Evolutionary conservation across 2,329 filamentous ascomycete genomes (phyloP), one percentile per base, ranked within the genome.

Genomic region (Lasiodiplodia sp.): DNA sequence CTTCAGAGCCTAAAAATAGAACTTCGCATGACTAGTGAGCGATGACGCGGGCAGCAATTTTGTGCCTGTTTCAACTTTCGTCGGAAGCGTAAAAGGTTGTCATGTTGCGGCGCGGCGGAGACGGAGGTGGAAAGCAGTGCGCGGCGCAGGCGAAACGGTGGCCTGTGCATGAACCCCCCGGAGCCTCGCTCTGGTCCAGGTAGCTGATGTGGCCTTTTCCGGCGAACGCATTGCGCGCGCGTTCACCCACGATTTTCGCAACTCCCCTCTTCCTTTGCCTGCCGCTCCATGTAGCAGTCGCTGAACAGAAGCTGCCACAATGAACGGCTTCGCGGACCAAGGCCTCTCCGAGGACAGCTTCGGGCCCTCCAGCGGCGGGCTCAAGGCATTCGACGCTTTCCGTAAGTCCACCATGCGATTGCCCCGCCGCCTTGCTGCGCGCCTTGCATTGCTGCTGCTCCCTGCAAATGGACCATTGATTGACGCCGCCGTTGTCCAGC

Each of bases 371-470:
- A 85, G 85, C 68, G 86, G 88, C 68, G 75, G 86, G 69, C 81
- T 86, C 68, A 91, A 90, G 80, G 94, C 95, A 69, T 99, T 99
- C 81, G 96, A 99, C 84, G 95, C 94, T 72, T 99, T 99, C 80
- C 95, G 94, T 97, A 88, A 78, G 92, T 86, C 21, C 1, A 38
- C 44, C 31, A 62, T 23, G 21, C 64, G 16, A 34, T 11, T 16
- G 23, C 64, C 62, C 38, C 51, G 38, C 51, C 52, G 18, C 23
- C 40, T 21, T n/a, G 53, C 34, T 52, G 51, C 64, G 37, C 52
- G 38, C 64, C 53, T 57, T 34, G 21, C 64, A 8, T 18, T 47
- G 21, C 25, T 16, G 37, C 28, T 56, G 21, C 23, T 25, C 21
- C n/a, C 57, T 18, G n/a, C n/a, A 21, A n/a, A n/a, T 51, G 11